phyloP scores from a whole-genome alignment of 2,329 filamentous ascomycete species.

The Emergomyces pasteurianus region DNA sequence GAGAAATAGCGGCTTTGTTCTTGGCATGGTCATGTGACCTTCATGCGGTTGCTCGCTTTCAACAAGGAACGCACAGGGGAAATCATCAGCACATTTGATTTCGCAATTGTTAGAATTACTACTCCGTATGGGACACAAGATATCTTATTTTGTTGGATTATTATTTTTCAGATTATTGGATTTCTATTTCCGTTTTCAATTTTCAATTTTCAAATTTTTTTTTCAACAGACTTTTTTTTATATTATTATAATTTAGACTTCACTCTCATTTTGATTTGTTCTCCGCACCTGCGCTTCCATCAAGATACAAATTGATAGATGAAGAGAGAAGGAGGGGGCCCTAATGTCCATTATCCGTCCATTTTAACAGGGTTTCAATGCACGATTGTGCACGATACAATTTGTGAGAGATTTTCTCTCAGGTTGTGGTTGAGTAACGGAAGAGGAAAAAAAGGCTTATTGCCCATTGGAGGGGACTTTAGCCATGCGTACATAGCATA shows the following conservation, averaged over 20 bases:
- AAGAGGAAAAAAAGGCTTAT: conserved; percentile 10
- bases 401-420: background rate
- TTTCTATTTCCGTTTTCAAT: no score
- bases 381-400: background rate
- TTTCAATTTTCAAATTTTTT: background rate
- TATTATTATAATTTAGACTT: background rate
- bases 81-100: no score
- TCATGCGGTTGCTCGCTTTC: no score
- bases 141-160: no score
- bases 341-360: background rate
- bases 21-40: no score
- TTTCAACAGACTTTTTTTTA: background rate
- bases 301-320: background rate
- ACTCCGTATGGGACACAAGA: no score
- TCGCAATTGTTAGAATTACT: no score
- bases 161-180: no score
- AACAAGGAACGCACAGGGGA: no score
- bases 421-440: background rate
- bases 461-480: background rate
- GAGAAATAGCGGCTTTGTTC: no score
- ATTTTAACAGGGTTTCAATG: background rate
- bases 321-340: background rate
- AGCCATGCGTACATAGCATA: background rate
- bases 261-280: background rate
- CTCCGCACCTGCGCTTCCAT: background rate